Evolutionary conservation across 2,329 filamentous ascomycete species (phyloP).

Genomic region (Dryadomyces quercivorus): DNA sequence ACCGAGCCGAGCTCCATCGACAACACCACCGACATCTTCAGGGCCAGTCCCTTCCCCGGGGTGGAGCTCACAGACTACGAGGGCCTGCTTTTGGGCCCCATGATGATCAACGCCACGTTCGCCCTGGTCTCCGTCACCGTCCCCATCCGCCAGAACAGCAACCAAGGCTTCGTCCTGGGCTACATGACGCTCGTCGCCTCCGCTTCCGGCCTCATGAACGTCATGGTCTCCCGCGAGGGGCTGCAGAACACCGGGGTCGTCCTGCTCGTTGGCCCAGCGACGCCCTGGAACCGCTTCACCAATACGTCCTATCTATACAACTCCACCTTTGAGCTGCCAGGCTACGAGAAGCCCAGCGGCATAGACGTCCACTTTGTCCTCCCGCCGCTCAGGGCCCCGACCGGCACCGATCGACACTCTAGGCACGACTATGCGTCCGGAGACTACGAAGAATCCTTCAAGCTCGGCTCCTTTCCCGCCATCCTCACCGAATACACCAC

Average conservation of each 20-base stretch:
- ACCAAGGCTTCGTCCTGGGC: conserved; percentile 53
- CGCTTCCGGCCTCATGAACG: conserved; percentile 48
- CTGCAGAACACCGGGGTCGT: conserved; percentile 58
- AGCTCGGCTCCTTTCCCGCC: conserved; percentile 49
- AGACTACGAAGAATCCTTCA: conserved; percentile 39
- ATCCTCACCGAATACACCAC: conserved; percentile 47
- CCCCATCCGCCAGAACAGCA: conserved; percentile 58
- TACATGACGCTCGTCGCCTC: conserved; percentile 75
- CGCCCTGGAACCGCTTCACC: conserved; percentile 51
- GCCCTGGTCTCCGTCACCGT: conserved; percentile 72
- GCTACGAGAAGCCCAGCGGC: conserved; percentile 25
- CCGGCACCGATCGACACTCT: conserved; percentile 35
- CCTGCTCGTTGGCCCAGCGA: conserved; percentile 56
- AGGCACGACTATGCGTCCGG: conserved; percentile 28
- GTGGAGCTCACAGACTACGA: conserved; percentile 36
- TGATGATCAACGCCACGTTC: conserved; percentile 58
- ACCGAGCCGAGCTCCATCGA: conserved; percentile 26
- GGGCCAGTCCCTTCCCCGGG: conserved; percentile 36
- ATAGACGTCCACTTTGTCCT: conserved; percentile 47
- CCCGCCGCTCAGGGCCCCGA: conserved; percentile 30
- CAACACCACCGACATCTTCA: conserved; percentile 27
- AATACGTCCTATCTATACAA: conserved; percentile 31
- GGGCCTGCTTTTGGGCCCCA: conserved; percentile 65
- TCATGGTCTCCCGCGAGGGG: conserved; percentile 54
- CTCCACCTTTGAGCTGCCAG: conserved; percentile 26